Base-by-base conservation (phyloP, 495 filamentous ascomycete genomes). In the Aspergillus saccharolyticus region DNA sequence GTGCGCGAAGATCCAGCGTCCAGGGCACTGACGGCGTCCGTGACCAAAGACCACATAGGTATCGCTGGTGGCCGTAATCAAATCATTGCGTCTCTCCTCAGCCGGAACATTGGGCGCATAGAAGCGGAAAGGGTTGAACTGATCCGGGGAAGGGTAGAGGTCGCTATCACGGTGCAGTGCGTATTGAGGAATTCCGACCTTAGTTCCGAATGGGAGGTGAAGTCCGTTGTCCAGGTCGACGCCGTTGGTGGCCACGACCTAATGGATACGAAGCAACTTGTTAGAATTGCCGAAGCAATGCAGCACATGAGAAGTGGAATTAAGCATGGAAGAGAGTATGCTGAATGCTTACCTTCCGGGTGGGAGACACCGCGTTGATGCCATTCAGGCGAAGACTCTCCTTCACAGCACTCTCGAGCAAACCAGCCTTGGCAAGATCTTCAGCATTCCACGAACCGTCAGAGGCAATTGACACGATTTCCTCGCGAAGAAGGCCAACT, bases 1-100 rank as follows among this genome's bases (percentile, higher is more conserved):
- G 44, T 58, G 56, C 15, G 56, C 50, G 51, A 58, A 58, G 44
- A 58, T 58, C 56, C 56, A 58, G n/a, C 56, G 56, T 21, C 56
- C 56, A n/a, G 56, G 56, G 21, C 56, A 58, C 28, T 58, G 56
- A 0, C 56, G 51, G 25, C 56, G 56, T 30, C 56, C 56, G 22
- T 58, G 56, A 18, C 56, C 56, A 20, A 58, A 58, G 16, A 58
- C 56, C 14, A 58, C 56, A 21, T 58, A 58, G 7, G 49, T 42
- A 7, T 58, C 56, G 30, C 50, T 58, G 44, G 56, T 58, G 7
- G 39, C 24, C 12, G 51, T 58, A 44, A 58, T 58, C 7, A 51
- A 39, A 42, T 25, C 42, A 7, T 48, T 30, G 9, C 44, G 56
- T n/a, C 44, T 42, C 51, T 58, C 25, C 10, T 52, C 42, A 25